Conservation (phyloP, 371 early-diverging fungal genomes). For the Syncephalastrum contaminatum region DNA sequence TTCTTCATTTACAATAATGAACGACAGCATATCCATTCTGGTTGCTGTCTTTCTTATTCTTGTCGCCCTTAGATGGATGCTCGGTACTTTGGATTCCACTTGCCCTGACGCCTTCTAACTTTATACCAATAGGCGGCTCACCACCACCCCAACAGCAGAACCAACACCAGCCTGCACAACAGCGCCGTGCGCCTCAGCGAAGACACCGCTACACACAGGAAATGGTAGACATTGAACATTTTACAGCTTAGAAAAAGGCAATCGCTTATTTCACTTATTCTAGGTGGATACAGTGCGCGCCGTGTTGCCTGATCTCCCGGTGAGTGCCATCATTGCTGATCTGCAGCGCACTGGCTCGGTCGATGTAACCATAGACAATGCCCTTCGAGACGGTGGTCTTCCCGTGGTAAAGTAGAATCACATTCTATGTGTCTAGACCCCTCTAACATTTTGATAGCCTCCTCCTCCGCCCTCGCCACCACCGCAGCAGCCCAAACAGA, state of each 20-base stretch:
- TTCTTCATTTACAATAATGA: conserved; percentile 41
- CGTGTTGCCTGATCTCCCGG: conserved; percentile 88
- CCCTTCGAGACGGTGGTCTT: conserved; percentile 73
- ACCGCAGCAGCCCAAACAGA: conserved; percentile 24
- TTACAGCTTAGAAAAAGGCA: background rate
- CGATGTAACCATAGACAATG: conserved; percentile 86
- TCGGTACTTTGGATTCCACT: conserved; percentile 45
- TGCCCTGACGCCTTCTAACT: background rate
- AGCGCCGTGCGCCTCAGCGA: conserved; percentile 29
- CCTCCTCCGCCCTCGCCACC: conserved; percentile 24
- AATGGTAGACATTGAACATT: conserved; percentile 52
- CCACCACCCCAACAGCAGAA: conserved; percentile 31
- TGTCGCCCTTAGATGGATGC: conserved; percentile 72
- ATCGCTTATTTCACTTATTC: conserved; percentile 2
- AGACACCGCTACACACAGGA: conserved; percentile 57
- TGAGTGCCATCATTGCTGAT: conserved; percentile 81
- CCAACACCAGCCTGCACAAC: conserved; percentile 34
- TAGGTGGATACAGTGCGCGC: conserved; percentile 74
- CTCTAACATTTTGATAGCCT: conserved; percentile 10
- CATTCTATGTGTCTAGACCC: background rate
- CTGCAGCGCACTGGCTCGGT: conserved; percentile 86
- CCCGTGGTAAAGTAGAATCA: conserved; percentile 53
- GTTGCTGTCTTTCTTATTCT: conserved; percentile 73
- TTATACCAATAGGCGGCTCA: conserved; percentile 34
- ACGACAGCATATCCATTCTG: conserved; percentile 74